Base-by-base conservation (phyloP, 495 filamentous ascomycete genomes). In the Aspergillus panamensis region DNA sequence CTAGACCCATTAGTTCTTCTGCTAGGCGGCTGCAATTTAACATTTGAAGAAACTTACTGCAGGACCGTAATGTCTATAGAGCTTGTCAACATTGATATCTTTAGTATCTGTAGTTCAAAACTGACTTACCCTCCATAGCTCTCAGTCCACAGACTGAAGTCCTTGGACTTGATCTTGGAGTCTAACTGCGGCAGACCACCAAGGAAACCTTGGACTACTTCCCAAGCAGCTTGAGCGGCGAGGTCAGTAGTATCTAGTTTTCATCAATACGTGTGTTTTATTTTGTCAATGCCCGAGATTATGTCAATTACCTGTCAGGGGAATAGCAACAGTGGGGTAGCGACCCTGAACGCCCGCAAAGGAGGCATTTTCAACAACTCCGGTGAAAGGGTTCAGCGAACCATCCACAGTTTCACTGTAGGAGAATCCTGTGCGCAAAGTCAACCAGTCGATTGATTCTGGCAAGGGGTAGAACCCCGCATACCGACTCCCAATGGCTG, bases 61-160 rank as follows among this genome's bases (percentile, higher is more conserved):
- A 16, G 66, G 63, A 73, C 77, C 35, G 73, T 82, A 51, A 74
- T 82, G 66, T 67, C 78, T 71, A 35, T 32, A 10, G 66, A 12
- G 68, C 39, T 66, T 47, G 63, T 65, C 47, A 61, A 49, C 17
- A 37, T 40, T 14, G 14, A 7, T 17, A 8, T 16, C 44, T 33
- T 33, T 12, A 25, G 10, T 25, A 25, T 25, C 25, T 25, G 25
- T 25, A 25, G 5, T 25, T 25, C 25, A 25, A 25, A 5, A 25
- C 25, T 25, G 25, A 83, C 87, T 61, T 80, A 83, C 30, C 85
- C 85, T 53, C 86, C 85, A 59, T 88, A 88, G 29, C 78, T 80
- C 61, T 82, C 79, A 19, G 75, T 77, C 68, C 70, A 73, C 33
- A 84, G 64, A 53, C 70, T 79, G 50, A 87, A 79, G 6, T 77